These are phyloP conservation scores for Suhomyces canberraensis DNA, from an alignment of 805 yeast species.

Conservation along the genomic window DNA sequence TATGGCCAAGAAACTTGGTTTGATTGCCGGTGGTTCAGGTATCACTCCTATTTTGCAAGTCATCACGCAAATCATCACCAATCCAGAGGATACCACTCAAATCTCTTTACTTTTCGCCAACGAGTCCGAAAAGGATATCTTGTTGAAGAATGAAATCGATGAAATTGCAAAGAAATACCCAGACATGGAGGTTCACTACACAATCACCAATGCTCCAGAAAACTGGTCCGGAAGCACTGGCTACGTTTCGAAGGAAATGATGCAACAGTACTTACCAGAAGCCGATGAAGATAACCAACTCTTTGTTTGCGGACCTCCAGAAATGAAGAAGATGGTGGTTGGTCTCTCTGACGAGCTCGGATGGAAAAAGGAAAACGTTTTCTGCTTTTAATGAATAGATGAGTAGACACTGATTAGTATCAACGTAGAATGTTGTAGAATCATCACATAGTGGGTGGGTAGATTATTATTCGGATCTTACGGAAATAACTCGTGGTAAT, in stretches of 20 bases:
- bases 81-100: conserved; percentile 61
- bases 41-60: conserved; percentile 88
- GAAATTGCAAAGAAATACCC: conserved; percentile 65
- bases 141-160: conserved; percentile 69
- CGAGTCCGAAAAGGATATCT: conserved; percentile 72
- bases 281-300: conserved; percentile 46
- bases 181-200: conserved; percentile 56
- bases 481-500: too few relatives aligned
- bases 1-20: conserved; percentile 59
- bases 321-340: conserved; percentile 55
- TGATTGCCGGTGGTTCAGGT: conserved; percentile 86
- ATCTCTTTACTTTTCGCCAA: conserved; percentile 67
- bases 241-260: conserved; percentile 55
- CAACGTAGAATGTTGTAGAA: too few relatives aligned
- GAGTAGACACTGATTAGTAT: too few relatives aligned
- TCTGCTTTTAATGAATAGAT: conserved; percentile 41
- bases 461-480: too few relatives aligned
- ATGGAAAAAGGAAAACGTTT: conserved; percentile 54
- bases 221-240: conserved; percentile 62
- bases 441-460: too few relatives aligned
- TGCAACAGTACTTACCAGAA: conserved; percentile 52
- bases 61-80: conserved; percentile 63
- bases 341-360: conserved; percentile 57
- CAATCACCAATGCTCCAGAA: conserved; percentile 45
- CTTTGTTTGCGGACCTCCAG: conserved; percentile 73